Evolutionary conservation across 2,329 filamentous ascomycete species (phyloP).

Genomic region (Stachybotrys echinatus): DNA sequence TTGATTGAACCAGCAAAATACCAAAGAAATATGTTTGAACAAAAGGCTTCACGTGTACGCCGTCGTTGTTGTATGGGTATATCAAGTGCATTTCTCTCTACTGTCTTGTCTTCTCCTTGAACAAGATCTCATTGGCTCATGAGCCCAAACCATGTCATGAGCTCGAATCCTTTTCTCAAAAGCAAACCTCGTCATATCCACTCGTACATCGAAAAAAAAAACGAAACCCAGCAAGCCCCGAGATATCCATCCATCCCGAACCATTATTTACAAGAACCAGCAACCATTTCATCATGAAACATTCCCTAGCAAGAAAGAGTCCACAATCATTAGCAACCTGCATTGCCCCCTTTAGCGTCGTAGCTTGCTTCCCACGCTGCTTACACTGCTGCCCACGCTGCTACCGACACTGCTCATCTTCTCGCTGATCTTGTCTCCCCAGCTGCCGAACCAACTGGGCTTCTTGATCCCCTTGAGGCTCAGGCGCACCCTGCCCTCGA

Average conservation of each 20-base stretch:
- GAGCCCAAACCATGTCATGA: too few species aligned
- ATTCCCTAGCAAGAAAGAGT: too few species aligned
- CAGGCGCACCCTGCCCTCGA: slow-evolving; percentile 73
- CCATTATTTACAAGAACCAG: not conserved
- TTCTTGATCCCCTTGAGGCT: slow-evolving; percentile 48
- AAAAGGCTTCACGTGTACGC: too few species aligned
- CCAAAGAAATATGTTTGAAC: too few species aligned
- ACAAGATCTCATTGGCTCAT: too few species aligned
- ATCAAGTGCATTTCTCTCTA: too few species aligned
- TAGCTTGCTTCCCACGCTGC: not conserved
- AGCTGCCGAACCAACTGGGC: slow-evolving; percentile 43
- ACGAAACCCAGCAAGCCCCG: not conserved
- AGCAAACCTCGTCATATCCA: not conserved
- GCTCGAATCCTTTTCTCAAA: too few species aligned
- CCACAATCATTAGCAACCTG: not conserved
- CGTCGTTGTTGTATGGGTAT: too few species aligned
- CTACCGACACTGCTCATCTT: slow-evolving; percentile 45
- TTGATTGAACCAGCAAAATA: too few species aligned
- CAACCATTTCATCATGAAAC: not conserved
- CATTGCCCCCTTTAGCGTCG: not conserved
- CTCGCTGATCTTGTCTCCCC: slow-evolving; percentile 38
- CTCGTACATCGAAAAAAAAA: not conserved
- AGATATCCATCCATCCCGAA: not conserved
- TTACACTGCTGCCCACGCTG: slow-evolving; percentile 29
- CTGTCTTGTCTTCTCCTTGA: too few species aligned